Conservation (phyloP, 2,329 filamentous ascomycete genomes). For the Epichloe coenophiala region DNA sequence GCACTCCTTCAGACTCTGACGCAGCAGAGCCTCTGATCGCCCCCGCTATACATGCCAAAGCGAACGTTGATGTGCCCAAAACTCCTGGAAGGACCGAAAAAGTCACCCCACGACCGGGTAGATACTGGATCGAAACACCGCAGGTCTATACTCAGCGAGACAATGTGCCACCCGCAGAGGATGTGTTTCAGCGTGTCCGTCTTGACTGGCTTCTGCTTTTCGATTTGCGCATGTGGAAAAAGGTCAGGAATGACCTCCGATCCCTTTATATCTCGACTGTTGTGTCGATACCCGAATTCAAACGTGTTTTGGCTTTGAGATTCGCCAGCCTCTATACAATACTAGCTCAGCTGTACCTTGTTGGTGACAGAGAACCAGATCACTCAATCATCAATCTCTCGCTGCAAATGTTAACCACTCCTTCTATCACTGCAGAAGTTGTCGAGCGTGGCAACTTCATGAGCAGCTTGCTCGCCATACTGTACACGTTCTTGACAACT, state of each 20-base stretch:
- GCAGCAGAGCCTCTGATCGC: conserved; percentile 51
- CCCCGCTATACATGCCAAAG: conserved; percentile 46
- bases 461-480: conserved; percentile 85
- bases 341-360: conserved; percentile 84
- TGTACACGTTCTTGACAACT: conserved; percentile 94
- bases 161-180: conserved; percentile 60
- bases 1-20: conserved; percentile 61
- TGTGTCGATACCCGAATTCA: conserved; percentile 90
- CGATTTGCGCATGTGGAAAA: conserved; percentile 94
- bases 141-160: conserved; percentile 50
- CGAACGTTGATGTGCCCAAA: conserved; percentile 62
- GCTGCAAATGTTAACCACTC: conserved; percentile 89
- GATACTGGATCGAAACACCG: conserved; percentile 80
- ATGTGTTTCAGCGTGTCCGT: conserved; percentile 77
- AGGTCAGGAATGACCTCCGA: conserved; percentile 75
- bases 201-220: conserved; percentile 92
- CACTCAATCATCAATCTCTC: conserved; percentile 98
- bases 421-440: conserved; percentile 90
- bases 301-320: conserved; percentile 80
- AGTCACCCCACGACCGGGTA: conserved; percentile 48
- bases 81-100: conserved; percentile 51
- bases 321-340: conserved; percentile 92
- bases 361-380: conserved; percentile 90
- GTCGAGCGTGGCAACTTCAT: conserved; percentile 92
- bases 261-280: conserved; percentile 95